Evolutionary conservation across 2,329 filamentous ascomycete species (phyloP).

Genomic region (Parascedosporium putredinis): DNA sequence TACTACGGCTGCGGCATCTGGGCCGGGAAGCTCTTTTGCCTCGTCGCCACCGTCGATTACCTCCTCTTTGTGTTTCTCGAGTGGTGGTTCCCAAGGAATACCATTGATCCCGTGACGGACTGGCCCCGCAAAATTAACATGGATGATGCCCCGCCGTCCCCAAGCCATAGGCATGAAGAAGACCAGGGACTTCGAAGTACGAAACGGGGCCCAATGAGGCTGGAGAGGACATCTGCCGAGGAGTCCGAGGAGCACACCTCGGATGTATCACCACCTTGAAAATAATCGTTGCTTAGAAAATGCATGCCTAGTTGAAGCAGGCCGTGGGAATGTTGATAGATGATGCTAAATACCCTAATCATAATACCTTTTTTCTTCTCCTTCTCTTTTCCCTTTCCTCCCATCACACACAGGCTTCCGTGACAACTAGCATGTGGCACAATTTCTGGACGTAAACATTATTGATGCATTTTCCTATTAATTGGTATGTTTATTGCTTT

Average conservation of each 20-base stretch:
- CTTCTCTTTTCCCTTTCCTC: too few relatives aligned
- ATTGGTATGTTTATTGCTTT: too few relatives aligned
- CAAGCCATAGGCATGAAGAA: conserved; percentile 1
- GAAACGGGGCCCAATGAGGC: not conserved
- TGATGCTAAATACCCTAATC: conserved; percentile 3
- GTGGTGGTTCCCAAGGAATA: conserved; percentile 70
- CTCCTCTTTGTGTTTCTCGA: conserved; percentile 82
- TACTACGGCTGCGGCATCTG: conserved; percentile 98
- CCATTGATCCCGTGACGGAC: conserved; percentile 80
- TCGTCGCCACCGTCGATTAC: conserved; percentile 92
- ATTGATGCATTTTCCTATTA: too few relatives aligned
- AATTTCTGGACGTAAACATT: too few relatives aligned
- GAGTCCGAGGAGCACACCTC: not conserved
- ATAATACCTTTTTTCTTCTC: not conserved
- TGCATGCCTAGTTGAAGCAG: conserved; percentile 5
- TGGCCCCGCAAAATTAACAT: conserved; percentile 66
- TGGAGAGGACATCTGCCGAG: not conserved
- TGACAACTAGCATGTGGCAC: too few relatives aligned
- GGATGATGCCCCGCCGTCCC: not conserved
- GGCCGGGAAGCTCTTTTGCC: conserved; percentile 94
- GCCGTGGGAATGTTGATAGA: conserved; percentile 3
- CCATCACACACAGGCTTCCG: too few relatives aligned
- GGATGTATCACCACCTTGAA: conserved; percentile 2
- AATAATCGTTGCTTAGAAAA: too few relatives aligned
- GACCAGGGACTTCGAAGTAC: not conserved